phyloP scores from a whole-genome alignment of 257 asterid genomes.

The Fraxinus americana region DNA sequence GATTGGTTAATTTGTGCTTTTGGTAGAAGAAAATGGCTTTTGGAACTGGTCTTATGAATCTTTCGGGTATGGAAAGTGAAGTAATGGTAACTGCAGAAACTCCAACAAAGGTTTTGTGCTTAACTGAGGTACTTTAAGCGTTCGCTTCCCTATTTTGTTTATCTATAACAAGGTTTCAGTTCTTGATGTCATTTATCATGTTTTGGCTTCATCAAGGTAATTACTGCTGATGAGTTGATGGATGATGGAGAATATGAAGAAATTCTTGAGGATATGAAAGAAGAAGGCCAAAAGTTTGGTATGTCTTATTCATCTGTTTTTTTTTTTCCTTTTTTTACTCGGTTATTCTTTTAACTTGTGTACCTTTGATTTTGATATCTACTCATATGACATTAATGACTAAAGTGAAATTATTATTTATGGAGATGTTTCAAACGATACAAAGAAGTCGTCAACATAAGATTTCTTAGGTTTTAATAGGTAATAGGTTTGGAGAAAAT shows the following conservation, averaged over 20 bases:
- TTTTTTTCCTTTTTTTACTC: neutral
- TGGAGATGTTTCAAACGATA: neutral
- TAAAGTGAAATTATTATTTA: neutral
- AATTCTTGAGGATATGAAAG: conserved; percentile 69
- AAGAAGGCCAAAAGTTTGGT: conserved; percentile 72
- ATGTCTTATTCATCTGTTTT: conserved; percentile 5
- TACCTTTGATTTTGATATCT: neutral
- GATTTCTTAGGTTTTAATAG: neutral
- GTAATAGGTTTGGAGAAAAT: neutral
- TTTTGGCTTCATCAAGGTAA: conserved; percentile 44
- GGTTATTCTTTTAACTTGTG: neutral
- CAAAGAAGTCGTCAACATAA: neutral
- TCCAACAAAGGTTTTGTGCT: conserved; percentile 70
- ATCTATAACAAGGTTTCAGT: conserved; percentile 18
- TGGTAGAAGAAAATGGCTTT: conserved; percentile 55
- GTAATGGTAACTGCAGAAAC: conserved; percentile 32
- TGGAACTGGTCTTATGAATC: conserved; percentile 48
- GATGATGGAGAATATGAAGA: conserved; percentile 64
- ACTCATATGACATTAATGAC: neutral
- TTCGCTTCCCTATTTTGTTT: conserved; percentile 18
- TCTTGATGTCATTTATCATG: conserved; percentile 11
- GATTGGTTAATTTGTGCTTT: conserved; percentile 25
- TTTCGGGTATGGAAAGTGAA: conserved; percentile 34
- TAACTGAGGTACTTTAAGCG: conserved; percentile 52
- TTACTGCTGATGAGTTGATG: conserved; percentile 57